These are phyloP conservation scores for Teunomyces barrocoloradensis DNA, from an alignment of 805 yeast species.

Conservation along the genomic window DNA sequence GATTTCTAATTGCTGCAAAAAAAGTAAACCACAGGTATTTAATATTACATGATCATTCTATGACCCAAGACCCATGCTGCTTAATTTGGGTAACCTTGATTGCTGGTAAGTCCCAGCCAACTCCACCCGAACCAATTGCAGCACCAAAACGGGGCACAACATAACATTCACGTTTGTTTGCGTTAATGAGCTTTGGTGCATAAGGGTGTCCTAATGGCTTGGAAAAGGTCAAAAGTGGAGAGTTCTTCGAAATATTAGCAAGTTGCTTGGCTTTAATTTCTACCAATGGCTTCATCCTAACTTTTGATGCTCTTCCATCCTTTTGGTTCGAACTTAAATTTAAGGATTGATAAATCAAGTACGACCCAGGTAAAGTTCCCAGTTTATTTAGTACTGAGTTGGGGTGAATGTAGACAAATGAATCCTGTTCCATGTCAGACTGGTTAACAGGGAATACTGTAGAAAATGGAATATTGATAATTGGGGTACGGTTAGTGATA, in stretches of 20 bases:
- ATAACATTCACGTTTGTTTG: constrained; percentile 78
- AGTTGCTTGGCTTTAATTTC: constrained; percentile 74
- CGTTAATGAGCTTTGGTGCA: constrained; percentile 66
- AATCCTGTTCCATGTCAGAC: constrained; percentile 40
- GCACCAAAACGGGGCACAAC: constrained; percentile 92
- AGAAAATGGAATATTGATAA: constrained; percentile 62
- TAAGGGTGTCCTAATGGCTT: constrained; percentile 91
- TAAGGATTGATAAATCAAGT: constrained; percentile 68
- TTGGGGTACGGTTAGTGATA: constrained; percentile 55
- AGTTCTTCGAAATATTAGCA: constrained; percentile 70
- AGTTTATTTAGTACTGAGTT: constrained; percentile 56
- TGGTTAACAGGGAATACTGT: constrained; percentile 49
- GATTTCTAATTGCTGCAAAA: constrained; percentile 1
- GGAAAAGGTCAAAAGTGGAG: constrained; percentile 76
- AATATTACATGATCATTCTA: constrained; percentile 11
- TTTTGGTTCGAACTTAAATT: constrained; percentile 49
- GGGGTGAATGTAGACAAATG: constrained; percentile 77
- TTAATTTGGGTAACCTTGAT: constrained; percentile 73
- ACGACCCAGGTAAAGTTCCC: constrained; percentile 78
- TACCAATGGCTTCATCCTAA: constrained; percentile 73
- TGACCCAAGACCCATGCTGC: constrained; percentile 65
- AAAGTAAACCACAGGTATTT: not conserved
- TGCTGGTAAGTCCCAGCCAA: constrained; percentile 88
- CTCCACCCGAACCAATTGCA: constrained; percentile 73
- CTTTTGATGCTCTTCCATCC: constrained; percentile 40